A percentile compares a stretch with the other conserved stretches of the same genome.
Evolutionary conservation across 805 yeast genomes (phyloP).

Genomic region (Sungouiozyma intestinalis): DNA sequence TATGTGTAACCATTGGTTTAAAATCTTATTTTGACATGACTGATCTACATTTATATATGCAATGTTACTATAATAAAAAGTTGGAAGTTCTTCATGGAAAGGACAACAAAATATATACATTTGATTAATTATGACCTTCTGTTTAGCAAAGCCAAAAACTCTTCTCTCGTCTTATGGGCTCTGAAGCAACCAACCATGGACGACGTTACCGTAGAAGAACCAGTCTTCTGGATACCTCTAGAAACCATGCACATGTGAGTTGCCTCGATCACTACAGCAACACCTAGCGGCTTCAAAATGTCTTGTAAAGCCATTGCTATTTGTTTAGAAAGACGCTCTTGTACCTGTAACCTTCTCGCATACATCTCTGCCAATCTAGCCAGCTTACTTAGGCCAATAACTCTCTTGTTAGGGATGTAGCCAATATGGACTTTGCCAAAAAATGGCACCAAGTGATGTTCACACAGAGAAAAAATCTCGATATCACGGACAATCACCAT

Average conservation of each 20-base stretch:
- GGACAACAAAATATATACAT: background rate
- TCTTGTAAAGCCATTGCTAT: conserved; percentile 93
- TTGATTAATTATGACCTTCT: conserved; percentile 26
- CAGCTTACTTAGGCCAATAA: conserved; percentile 82
- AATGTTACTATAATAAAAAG: no score
- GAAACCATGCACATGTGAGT: conserved; percentile 99
- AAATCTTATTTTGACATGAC: no score
- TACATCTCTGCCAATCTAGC: conserved; percentile 97
- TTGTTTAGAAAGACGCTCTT: conserved; percentile 92
- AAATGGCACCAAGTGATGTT: conserved; percentile 96
- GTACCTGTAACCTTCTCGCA: conserved; percentile 92
- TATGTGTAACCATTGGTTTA: no score
- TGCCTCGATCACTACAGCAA: conserved; percentile 96
- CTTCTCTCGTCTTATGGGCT: conserved; percentile 93
- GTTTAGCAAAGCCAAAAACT: conserved; percentile 73
- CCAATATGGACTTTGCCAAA: conserved; percentile 96
- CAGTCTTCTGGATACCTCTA: conserved; percentile 93
- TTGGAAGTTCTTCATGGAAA: background rate
- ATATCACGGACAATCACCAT: conserved; percentile 97
- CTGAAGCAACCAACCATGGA: conserved; percentile 97
- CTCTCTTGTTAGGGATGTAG: conserved; percentile 92
- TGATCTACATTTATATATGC: no score
- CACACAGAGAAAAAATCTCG: conserved; percentile 85
- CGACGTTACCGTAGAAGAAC: conserved; percentile 86
- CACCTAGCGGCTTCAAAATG: conserved; percentile 88